phyloP scores from a whole-genome alignment of 345 rosid genomes.

The Geranium rotundifolium region DNA sequence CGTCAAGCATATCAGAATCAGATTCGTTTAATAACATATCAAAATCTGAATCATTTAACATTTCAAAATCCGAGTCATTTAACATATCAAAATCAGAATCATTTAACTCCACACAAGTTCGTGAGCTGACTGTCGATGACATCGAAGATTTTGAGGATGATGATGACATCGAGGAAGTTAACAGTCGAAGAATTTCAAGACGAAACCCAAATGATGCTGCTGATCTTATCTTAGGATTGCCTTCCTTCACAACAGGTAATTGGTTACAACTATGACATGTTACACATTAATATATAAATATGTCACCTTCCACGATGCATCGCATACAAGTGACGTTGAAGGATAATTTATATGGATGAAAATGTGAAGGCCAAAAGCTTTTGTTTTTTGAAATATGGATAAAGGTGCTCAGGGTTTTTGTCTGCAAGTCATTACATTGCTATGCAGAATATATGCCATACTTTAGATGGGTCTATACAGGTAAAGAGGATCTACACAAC shows the following conservation, averaged over 20 bases:
- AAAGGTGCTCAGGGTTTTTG: background rate
- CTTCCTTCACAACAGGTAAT: conserved; percentile 80
- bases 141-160: conserved; percentile 95
- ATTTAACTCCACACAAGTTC: conserved; percentile 50
- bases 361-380: background rate
- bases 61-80: conserved; percentile 22
- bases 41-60: conserved; percentile 11
- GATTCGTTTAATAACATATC: background rate
- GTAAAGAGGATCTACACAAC: too few relatives aligned
- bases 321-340: background rate
- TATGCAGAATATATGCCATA: background rate
- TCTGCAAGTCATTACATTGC: background rate
- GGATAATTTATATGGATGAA: background rate
- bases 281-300: background rate
- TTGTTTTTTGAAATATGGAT: background rate
- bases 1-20: background rate
- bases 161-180: conserved; percentile 50
- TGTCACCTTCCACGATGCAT: background rate
- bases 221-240: conserved; percentile 64
- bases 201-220: conserved; percentile 57
- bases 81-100: conserved; percentile 55
- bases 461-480: background rate
- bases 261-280: background rate
- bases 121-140: conserved; percentile 92
- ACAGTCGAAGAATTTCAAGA: conserved; percentile 59